Conservation (phyloP, 805 yeast genomes). For the Debaryomyces prosopidis region DNA sequence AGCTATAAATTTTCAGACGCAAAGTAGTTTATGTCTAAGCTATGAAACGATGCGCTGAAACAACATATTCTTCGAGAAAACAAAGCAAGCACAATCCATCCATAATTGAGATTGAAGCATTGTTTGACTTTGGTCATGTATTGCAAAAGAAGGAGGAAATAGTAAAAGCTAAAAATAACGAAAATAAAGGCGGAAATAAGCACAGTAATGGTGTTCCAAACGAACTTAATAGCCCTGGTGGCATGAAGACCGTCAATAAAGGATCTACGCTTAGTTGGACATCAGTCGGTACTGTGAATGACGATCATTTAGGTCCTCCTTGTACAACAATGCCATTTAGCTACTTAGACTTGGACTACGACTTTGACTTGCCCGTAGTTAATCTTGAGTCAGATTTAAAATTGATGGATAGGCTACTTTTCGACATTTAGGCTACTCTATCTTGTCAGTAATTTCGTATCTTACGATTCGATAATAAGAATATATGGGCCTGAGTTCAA, state of each 20-base stretch:
- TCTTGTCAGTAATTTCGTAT: no score
- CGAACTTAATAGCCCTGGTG: background rate
- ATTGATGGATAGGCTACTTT: slow-evolving; percentile 6
- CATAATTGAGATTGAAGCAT: slow-evolving; percentile 1
- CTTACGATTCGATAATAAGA: no score
- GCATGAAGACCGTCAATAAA: background rate
- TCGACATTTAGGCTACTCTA: background rate
- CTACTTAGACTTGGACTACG: slow-evolving; percentile 6
- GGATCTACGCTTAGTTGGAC: background rate
- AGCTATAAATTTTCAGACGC: background rate
- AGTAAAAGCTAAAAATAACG: background rate
- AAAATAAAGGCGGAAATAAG: background rate
- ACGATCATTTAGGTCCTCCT: background rate
- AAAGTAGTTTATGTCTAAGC: background rate
- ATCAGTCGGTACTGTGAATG: background rate
- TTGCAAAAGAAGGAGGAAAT: background rate
- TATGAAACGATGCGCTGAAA: background rate
- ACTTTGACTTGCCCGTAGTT: slow-evolving; percentile 2
- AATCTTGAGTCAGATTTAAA: slow-evolving; percentile 8
- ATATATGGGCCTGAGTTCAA: no score
- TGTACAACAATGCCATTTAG: background rate
- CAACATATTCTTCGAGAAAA: background rate
- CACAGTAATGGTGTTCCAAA: no score
- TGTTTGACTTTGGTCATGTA: slow-evolving; percentile 2
- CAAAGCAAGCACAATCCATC: slow-evolving; percentile 1